These are phyloP conservation scores for Gynostemma pentaphyllum DNA, from an alignment of 306 rosid species.

Conservation along the genomic window DNA sequence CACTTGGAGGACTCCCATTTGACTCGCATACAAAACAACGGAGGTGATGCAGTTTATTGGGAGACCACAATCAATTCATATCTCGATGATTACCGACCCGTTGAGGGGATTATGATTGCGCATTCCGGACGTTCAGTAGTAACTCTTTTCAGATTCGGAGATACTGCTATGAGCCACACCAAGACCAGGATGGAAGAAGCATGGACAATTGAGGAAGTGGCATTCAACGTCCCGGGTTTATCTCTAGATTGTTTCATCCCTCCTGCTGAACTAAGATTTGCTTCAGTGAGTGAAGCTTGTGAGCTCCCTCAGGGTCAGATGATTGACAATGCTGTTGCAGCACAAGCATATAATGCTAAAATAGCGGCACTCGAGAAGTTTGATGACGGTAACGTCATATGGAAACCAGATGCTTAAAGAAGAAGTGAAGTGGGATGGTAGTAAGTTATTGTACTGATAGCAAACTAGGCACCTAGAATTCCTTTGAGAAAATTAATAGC, in stretches of 20 bases:
- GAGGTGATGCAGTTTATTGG: slow-evolving; percentile 98
- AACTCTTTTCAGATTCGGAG: slow-evolving; percentile 96
- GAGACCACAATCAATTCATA: slow-evolving; percentile 95
- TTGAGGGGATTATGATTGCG: slow-evolving; percentile 90
- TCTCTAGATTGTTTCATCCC: slow-evolving; percentile 94
- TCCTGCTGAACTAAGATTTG: slow-evolving; percentile 81
- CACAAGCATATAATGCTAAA: slow-evolving; percentile 50
- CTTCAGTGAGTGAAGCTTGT: slow-evolving; percentile 78
- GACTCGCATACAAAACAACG: slow-evolving; percentile 95
- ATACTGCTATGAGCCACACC: slow-evolving; percentile 98
- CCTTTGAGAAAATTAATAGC: not conserved
- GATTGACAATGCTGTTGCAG: slow-evolving; percentile 30
- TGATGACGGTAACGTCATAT: slow-evolving; percentile 29
- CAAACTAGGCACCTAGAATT: slow-evolving; percentile 34
- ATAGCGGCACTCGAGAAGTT: slow-evolving; percentile 53
- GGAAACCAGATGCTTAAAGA: slow-evolving; percentile 57
- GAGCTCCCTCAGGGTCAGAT: slow-evolving; percentile 72
- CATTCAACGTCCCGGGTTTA: slow-evolving; percentile 88
- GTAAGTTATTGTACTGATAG: slow-evolving; percentile 13
- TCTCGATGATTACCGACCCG: slow-evolving; percentile 75
- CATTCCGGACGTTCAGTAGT: slow-evolving; percentile 91
- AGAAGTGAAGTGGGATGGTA: not conserved
- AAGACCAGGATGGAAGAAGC: slow-evolving; percentile 98
- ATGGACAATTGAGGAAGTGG: slow-evolving; percentile 97
- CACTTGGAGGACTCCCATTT: slow-evolving; percentile 98